Evolutionary conservation across 2,329 filamentous ascomycete species (phyloP), one percentile per base, ranked within the genome.

Genomic region (Xylariaceae sp.): DNA sequence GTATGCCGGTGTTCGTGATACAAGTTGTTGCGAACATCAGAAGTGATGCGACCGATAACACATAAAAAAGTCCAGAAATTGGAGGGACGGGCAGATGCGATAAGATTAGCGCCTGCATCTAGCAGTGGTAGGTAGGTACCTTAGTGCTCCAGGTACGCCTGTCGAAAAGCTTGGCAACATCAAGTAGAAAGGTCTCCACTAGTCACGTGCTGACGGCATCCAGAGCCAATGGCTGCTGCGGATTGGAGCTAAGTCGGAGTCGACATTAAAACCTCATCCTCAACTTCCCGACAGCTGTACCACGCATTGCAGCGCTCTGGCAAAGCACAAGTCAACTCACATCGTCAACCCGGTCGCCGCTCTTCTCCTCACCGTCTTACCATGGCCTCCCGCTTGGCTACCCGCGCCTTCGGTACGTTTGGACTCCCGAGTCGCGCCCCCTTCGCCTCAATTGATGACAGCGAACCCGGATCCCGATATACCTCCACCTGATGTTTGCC

Each of bases 321-420:
- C 72, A 71, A 72, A 69, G 71, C 70, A 75, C 71, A 71, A 28
- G 22, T 71, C 67, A 67, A 64, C 56, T 51, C 56, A 54, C 53
- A 60, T 54, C 63, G 66, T 68, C 62, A 69, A 71, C 57, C 71
- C 75, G 70, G 73, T 71, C 75, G 48, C 47, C 50, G 50, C 45
- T 52, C 39, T 13, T 36, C 34, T 5, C 13, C 4, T 38, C 78
- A 78, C 77, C 75, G 74, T 50, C 73, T 39, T 76, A 71, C 76
- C 74, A 80, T 97, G 93, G 93, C 93, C 83, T 96, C 90, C 78
- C 90, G 92, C 83, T 84, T 97, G 81, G 90, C 88, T 84, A 91
- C 89, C 84, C 92, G 86, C 83, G 90, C 91, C 79, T 80, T 93
- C 79, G 89, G 93, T 97, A 86, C 75, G 90, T 86, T 63, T 11